phyloP scores from a whole-genome alignment of 176 grass and related monocot genomes.

The Cymbopogon citratus region DNA sequence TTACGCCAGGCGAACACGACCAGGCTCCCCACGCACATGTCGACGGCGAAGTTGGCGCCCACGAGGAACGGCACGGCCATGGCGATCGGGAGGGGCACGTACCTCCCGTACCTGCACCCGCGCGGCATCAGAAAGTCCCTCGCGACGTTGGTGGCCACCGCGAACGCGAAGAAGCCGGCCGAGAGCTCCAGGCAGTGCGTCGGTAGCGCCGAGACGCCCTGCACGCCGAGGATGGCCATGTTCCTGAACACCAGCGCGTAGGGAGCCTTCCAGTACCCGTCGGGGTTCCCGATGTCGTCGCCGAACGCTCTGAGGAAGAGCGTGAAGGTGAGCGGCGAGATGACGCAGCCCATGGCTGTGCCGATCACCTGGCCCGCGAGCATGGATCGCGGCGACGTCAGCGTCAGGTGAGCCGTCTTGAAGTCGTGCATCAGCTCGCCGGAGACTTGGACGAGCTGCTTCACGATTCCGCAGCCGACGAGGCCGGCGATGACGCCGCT shows the following conservation, averaged over 20 bases:
- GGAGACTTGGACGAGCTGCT: constrained; percentile 62
- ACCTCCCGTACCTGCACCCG: constrained; percentile 23
- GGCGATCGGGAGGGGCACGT: constrained; percentile 67
- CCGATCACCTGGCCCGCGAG: constrained; percentile 61
- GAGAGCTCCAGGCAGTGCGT: too few species aligned
- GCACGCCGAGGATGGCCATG: constrained; percentile 74
- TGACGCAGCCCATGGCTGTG: constrained; percentile 77
- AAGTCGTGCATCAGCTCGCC: constrained; percentile 93
- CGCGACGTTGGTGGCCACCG: too few species aligned
- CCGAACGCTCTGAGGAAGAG: constrained; percentile 75
- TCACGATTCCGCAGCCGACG: constrained; percentile 65
- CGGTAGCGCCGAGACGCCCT: constrained; percentile 72
- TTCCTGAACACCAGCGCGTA: constrained; percentile 80
- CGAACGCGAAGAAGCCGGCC: too few species aligned
- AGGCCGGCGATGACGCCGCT: constrained; percentile 66
- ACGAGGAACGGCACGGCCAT: constrained; percentile 82
- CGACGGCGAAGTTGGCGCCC: constrained; percentile 73
- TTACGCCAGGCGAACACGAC: constrained; percentile 59
- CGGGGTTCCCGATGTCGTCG: constrained; percentile 58
- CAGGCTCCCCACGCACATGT: constrained; percentile 71
- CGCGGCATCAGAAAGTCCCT: too few species aligned
- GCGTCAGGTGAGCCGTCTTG: constrained; percentile 67
- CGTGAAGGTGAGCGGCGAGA: constrained; percentile 60
- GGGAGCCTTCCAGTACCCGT: constrained; percentile 79
- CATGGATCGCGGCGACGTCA: constrained; percentile 78